Evolutionary conservation across 352 stramenopile species (phyloP).

Genomic region (Thraustochytrium aureum): DNA sequence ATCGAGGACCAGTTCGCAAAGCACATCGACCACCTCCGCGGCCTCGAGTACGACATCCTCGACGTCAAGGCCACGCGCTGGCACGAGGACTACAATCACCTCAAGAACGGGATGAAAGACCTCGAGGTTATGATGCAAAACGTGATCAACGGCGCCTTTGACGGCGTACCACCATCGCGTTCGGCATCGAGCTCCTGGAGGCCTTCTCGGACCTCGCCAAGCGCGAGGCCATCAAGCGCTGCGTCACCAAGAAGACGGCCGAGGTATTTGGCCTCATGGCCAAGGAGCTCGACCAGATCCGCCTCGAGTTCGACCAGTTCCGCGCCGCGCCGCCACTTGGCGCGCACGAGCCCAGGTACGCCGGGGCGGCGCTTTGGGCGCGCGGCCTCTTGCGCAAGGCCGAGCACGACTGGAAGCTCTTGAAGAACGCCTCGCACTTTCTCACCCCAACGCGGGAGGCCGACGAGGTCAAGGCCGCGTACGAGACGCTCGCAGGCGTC

Average conservation of each 20-base stretch:
- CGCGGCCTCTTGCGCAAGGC: conserved; percentile 71
- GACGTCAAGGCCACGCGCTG: conserved; percentile 92
- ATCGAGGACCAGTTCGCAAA: conserved; percentile 89
- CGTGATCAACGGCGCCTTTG: conserved; percentile 91
- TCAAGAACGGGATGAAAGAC: conserved; percentile 95
- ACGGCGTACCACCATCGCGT: conserved; percentile 80
- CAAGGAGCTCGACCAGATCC: conserved; percentile 63
- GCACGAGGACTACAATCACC: conserved; percentile 92
- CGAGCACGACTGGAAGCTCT: conserved; percentile 58
- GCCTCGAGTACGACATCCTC: conserved; percentile 89
- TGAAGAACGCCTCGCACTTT: conserved; percentile 61
- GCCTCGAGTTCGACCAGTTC: conserved; percentile 89
- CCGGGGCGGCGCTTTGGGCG: conserved; percentile 86
- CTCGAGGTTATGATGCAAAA: conserved; percentile 94
- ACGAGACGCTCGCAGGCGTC: conserved; percentile 71
- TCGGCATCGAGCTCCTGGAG: conserved; percentile 83
- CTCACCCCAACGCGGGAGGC: conserved; percentile 68
- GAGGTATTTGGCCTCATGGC: conserved; percentile 85
- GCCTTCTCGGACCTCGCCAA: conserved; percentile 89
- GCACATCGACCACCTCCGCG: conserved; percentile 78
- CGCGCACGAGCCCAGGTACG: conserved; percentile 84
- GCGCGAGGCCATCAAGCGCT: conserved; percentile 85
- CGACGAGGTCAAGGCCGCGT: conserved; percentile 71
- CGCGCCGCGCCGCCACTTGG: conserved; percentile 74
- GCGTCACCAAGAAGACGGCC: conserved; percentile 86